Evolutionary conservation across 2,329 filamentous ascomycete genomes (phyloP), one percentile per base, ranked within the genome.

Genomic region (Aspergillus luchuensis): DNA sequence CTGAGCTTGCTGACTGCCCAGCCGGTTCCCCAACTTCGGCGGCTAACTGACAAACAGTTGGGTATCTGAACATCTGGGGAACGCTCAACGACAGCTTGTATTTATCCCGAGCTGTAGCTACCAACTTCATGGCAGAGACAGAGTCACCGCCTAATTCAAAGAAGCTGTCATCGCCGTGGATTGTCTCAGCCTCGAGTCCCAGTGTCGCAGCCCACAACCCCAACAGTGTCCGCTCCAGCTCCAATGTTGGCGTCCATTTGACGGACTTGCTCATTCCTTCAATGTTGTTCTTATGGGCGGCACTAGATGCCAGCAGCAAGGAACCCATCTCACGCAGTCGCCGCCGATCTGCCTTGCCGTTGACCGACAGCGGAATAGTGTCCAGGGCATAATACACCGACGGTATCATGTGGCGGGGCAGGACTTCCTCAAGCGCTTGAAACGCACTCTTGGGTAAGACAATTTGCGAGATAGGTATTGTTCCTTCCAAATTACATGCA

Each of bases 341-440:
- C 43, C 52, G 52, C 7, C 52, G 52, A 30, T 55, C 52, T 10
- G 23, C 36, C 52, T 55, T 55, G 1, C 52, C 52, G 11, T 21
- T 55, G 6, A 23, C 13, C 2, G 33, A 21, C 5, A 41, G 13
- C 5, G 52, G 52, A 8, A 55, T 43, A 5, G 13, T n/a, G 5
- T 28, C 15, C 5, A 55, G 10, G 7, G 38, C 10, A 5, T n/a
- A 10, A 10, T 25, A 57, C 8, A 51, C 38, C 4, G 58, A 28
- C 1, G 58, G 58, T 3, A 60, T 21, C 58, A 60, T 60, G n/a
- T 59, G 48, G 1, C 15, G 11, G 0, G 58, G 53, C 11, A 52
- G 17, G 2, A 21, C 47, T 8, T 52, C 36, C 2, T 25, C 15
- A 21, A 57, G 30, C 1, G 36, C 15, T 2, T 21, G 36, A 13